Percentiles rank a stretch among this genome's conserved stretches.
phyloP scores from a whole-genome alignment of 1,284 basidiomycete species.

The Heterobasidion parviporum region DNA sequence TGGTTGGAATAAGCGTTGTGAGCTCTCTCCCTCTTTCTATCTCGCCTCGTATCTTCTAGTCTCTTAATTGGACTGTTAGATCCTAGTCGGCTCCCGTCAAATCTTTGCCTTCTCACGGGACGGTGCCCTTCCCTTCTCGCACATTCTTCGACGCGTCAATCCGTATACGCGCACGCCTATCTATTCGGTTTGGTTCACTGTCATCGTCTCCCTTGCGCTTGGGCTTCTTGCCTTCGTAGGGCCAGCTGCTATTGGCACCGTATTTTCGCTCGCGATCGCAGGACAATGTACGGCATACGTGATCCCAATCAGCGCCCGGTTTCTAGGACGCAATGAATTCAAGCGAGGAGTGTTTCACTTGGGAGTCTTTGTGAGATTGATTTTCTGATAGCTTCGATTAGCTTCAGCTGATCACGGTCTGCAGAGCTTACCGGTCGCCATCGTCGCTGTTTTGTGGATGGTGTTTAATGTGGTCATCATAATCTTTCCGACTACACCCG shows the following conservation, averaged over 20 bases:
- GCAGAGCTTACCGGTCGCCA: slow-evolving; percentile 47
- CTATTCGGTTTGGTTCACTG: slow-evolving; percentile 56
- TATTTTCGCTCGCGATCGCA: slow-evolving; percentile 52
- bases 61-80: slow-evolving; percentile 14
- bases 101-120: slow-evolving; percentile 37
- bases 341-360: slow-evolving; percentile 59
- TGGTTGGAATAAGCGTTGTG: slow-evolving; percentile 56
- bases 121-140: slow-evolving; percentile 39
- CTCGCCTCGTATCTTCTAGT: not conserved
- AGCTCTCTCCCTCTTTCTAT: not conserved
- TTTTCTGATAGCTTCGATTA: not conserved
- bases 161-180: slow-evolving; percentile 52
- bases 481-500: slow-evolving; percentile 51
- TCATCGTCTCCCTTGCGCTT: slow-evolving; percentile 34
- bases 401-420: not conserved
- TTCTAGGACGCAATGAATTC: slow-evolving; percentile 29
- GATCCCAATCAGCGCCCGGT: slow-evolving; percentile 33
- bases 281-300: slow-evolving; percentile 51
- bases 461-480: slow-evolving; percentile 50
- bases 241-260: slow-evolving; percentile 50
- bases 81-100: slow-evolving; percentile 54
- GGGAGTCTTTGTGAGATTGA: slow-evolving; percentile 42
- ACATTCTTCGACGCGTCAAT: slow-evolving; percentile 60
- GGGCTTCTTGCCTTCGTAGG: slow-evolving; percentile 62
- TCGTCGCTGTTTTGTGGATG: slow-evolving; percentile 53